Percentiles rank a stretch among this genome's conserved stretches.
Conservation (phyloP, 768 basidiomycete species). For the Sarcodon aspratus region DNA sequence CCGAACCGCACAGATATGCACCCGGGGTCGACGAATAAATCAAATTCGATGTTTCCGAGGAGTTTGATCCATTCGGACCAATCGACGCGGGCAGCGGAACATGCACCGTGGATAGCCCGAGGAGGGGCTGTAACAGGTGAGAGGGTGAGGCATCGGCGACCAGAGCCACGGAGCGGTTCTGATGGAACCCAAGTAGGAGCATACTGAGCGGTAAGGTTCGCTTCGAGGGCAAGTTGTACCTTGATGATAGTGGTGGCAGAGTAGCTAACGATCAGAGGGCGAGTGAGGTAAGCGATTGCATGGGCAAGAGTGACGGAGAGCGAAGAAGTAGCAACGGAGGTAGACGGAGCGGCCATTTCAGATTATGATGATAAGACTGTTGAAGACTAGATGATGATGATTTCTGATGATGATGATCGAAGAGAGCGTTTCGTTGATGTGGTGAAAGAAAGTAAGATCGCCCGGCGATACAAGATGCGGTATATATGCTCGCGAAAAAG, state of each 20-base stretch:
- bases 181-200: constrained; percentile 53
- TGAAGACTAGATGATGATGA: too few species aligned
- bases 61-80: constrained; percentile 75
- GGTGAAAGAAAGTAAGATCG: too few species aligned
- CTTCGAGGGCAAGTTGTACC: constrained; percentile 62
- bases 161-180: constrained; percentile 58
- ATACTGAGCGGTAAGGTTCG: constrained; percentile 60
- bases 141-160: constrained; percentile 64
- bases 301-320: constrained; percentile 64
- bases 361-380: too few species aligned
- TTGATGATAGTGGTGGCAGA: constrained; percentile 52
- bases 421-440: too few species aligned
- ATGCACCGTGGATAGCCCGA: constrained; percentile 59
- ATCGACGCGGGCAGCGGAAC: constrained; percentile 55
- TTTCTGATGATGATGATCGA: too few species aligned
- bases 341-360: constrained; percentile 8
- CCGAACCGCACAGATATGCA: constrained; percentile 59
- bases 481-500: too few species aligned
- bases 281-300: constrained; percentile 63
- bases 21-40: constrained; percentile 75
- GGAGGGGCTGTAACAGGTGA: constrained; percentile 63
- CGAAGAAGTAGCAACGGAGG: constrained; percentile 25
- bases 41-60: constrained; percentile 62
- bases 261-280: constrained; percentile 45
- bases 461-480: too few species aligned